These are phyloP conservation scores for slime mould (Dictyostelium discoideum) DNA, from an alignment of 78 protist genomes.

Conservation along the genomic window DNA sequence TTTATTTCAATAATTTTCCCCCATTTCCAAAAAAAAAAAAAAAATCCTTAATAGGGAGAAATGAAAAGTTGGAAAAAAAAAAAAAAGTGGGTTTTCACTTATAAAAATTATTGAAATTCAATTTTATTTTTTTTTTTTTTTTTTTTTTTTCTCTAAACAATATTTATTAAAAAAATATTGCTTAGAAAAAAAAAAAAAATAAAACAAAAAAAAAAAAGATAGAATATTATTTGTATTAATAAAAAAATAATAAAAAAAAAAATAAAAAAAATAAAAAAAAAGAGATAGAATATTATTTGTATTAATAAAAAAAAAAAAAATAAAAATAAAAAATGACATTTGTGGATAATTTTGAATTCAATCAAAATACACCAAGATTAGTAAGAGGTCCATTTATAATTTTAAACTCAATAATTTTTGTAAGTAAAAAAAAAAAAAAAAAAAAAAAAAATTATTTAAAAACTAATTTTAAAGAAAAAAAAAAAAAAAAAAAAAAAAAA, in stretches of 20 bases:
- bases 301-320: neutral
- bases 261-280: neutral
- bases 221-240: neutral
- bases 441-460: neutral
- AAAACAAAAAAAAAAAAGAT: neutral
- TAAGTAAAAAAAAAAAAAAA: neutral
- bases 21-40: too few relatives aligned
- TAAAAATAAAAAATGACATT: neutral
- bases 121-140: too few relatives aligned
- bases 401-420: neutral
- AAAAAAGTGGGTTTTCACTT: too few relatives aligned
- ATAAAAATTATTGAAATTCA: too few relatives aligned
- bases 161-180: too few relatives aligned
- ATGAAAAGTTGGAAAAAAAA: too few relatives aligned
- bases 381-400: slow-evolving; percentile 1
- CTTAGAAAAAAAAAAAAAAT: neutral
- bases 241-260: neutral
- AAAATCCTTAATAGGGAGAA: too few relatives aligned
- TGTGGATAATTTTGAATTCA: neutral
- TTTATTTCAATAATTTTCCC: too few relatives aligned
- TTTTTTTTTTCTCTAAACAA: too few relatives aligned
- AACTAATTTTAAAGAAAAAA: neutral
- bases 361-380: neutral
- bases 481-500: neutral
- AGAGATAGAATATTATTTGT: neutral